Base-by-base conservation (phyloP, 495 filamentous ascomycete genomes). In the Tuber brumale region DNA sequence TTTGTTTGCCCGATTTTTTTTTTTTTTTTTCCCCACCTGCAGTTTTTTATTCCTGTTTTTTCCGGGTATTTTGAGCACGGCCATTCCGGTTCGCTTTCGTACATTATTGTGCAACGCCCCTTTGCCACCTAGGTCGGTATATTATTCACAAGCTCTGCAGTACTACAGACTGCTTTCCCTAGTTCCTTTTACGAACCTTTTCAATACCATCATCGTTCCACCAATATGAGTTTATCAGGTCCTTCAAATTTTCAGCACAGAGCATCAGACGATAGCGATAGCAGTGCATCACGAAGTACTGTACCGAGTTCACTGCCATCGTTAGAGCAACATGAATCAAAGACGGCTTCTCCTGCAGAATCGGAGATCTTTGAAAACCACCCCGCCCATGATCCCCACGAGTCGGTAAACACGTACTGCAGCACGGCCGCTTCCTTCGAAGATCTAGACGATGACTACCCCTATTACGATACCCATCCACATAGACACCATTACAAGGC, bases 331-430 rank as follows among this genome's bases (percentile, higher is more conserved):
- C 77, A 76, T 72, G 81, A 74, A 61, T 79, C 81, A 44, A 75
- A 80, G 69, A 77, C 78, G 57, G 74, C 76, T 35, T 82, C 81
- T 16, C 70, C 81, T 39, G 74, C 57, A 43, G 81, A 79, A 70
- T 79, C 80, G 37, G 79, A 81, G 61, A 72, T 82, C 66, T 81
- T 81, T 44, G 77, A 82, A 16, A 71, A 79, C 76, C 72, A 72
- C 43, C 39, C 39, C 37, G 51, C 73, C 35, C 46, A 44, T 35
- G 75, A 87, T 61, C 87, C 90, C 41, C 88, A 88, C 51, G 88
- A 89, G 61, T 95, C 93, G 1, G 87, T 89, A 73, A 92, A 94
- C 75, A 96, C 93, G 2, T 95, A 94, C 81, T 90, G 90, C 77
- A 97, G 94, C 16, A 92, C 91, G 0, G 87, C 87, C 43, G 85